Evolutionary conservation across 257 asterid species (phyloP).

Genomic region (Nicotiana undulata): DNA sequence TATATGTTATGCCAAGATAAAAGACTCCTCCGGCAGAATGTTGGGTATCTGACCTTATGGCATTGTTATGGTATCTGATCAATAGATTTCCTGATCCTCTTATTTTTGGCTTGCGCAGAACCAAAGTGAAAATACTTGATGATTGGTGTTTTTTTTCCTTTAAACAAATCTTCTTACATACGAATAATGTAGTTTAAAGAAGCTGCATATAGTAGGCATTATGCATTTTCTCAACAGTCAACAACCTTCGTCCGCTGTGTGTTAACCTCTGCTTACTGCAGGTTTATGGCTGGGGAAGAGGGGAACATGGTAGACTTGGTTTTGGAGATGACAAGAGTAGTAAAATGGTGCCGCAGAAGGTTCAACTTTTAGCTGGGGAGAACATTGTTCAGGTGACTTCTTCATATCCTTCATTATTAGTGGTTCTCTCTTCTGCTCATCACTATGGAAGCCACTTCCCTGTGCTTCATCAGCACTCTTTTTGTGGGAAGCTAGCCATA

Average conservation of each 20-base stretch:
- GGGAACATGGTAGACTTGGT: constrained; percentile 98
- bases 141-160: background rate
- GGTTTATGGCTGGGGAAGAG: constrained; percentile 99
- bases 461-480: background rate
- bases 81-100: background rate
- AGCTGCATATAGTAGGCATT: background rate
- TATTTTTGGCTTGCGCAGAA: background rate
- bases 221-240: background rate
- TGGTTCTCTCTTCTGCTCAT: background rate
- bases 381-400: constrained; percentile 75
- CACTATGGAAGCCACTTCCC: background rate
- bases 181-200: background rate
- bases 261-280: constrained; percentile 17
- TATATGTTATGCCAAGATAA: background rate
- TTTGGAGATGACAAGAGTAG: constrained; percentile 99
- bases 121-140: background rate
- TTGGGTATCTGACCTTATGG: background rate
- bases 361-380: constrained; percentile 83
- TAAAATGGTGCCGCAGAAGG: constrained; percentile 98
- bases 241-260: background rate
- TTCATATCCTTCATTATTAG: background rate
- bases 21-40: background rate
- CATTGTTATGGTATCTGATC: background rate
- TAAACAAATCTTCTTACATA: background rate
- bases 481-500: background rate